Evolutionary conservation across 73 alveolate species (phyloP).

Genomic region (Halteria grandinella): DNA sequence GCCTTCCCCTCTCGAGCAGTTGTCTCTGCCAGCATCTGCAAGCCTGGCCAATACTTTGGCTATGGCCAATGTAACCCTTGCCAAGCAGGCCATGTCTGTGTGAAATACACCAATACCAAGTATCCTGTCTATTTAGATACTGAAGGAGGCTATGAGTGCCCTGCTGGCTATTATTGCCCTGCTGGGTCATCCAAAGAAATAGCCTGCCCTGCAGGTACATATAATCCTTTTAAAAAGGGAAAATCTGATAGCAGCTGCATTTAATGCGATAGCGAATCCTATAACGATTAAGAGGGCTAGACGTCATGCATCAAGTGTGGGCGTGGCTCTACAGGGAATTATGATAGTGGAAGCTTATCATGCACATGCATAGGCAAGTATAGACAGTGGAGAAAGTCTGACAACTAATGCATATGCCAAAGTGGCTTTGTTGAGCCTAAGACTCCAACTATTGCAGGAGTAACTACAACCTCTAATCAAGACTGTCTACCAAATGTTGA

Average conservation of each 20-base stretch:
- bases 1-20: constrained; percentile 51
- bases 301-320: constrained; percentile 24
- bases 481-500: constrained; percentile 39
- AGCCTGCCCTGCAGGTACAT: constrained; percentile 68
- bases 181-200: constrained; percentile 43
- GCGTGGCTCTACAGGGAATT: constrained; percentile 2
- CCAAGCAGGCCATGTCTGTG: constrained; percentile 72
- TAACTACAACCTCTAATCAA: constrained; percentile 1
- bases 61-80: constrained; percentile 58
- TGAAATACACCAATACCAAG: constrained; percentile 36
- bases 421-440: constrained; percentile 20
- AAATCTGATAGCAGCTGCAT: constrained; percentile 49
- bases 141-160: constrained; percentile 69
- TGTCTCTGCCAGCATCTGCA: constrained; percentile 21
- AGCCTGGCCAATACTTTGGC: constrained; percentile 47
- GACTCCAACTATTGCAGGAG: constrained; percentile 12
- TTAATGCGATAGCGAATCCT: constrained; percentile 72
- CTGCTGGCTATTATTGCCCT: constrained; percentile 73
- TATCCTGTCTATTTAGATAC: constrained; percentile 13
- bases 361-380: constrained; percentile 53
- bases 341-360: neutral
- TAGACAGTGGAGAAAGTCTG: constrained; percentile 57
- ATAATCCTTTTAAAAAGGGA: constrained; percentile 22
- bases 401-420: constrained; percentile 49
- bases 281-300: constrained; percentile 13